Conservation (phyloP, 2,329 filamentous ascomycete genomes). For the Colletotrichum graminicola region DNA sequence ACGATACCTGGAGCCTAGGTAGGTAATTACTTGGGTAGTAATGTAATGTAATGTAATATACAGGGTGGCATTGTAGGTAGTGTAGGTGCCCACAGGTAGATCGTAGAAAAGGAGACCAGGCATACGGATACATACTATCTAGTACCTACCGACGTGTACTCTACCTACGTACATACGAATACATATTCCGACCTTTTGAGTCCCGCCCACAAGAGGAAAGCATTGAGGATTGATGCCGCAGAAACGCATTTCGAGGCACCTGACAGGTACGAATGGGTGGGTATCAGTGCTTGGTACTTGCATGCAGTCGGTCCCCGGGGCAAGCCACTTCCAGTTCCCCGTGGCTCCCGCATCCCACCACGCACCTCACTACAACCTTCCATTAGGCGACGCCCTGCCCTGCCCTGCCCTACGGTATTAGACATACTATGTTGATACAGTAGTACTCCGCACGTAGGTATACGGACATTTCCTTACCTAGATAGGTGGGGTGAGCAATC, state of each 20-base stretch:
- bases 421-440: too few species aligned
- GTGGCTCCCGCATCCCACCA: background rate
- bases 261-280: conserved; percentile 20
- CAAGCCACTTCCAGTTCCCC: conserved; percentile 27
- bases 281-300: background rate
- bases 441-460: too few species aligned
- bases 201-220: background rate
- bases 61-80: too few species aligned
- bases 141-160: too few species aligned
- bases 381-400: background rate
- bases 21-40: too few species aligned
- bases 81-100: too few species aligned
- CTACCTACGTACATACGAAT: too few species aligned
- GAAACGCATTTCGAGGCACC: conserved; percentile 19
- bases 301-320: too few species aligned
- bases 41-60: too few species aligned
- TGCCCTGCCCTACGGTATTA: background rate
- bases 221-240: background rate
- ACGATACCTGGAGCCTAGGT: too few species aligned
- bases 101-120: background rate
- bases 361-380: background rate
- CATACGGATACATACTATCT: too few species aligned
- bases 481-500: background rate
- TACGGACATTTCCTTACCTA: background rate
- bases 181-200: background rate